These are phyloP conservation scores for Populus davidiana DNA, from an alignment of 345 rosid genomes.

Conservation along the genomic window DNA sequence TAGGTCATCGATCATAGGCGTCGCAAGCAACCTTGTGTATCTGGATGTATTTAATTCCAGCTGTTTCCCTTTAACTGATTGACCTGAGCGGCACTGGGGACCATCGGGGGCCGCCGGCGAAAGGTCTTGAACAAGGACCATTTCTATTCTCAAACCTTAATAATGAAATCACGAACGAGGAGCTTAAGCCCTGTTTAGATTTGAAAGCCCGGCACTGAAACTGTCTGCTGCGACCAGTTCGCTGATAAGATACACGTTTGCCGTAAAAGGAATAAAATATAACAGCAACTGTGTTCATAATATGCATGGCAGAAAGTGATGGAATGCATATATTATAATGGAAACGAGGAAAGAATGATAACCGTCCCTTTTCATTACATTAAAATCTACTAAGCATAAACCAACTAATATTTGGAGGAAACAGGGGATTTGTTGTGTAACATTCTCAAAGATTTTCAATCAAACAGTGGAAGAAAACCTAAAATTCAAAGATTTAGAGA, in stretches of 20 bases:
- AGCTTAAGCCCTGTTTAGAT: neutral
- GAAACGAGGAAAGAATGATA: neutral
- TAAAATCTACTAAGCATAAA: neutral
- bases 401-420: no score
- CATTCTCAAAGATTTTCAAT: neutral
- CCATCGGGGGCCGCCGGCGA: no score
- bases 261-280: neutral
- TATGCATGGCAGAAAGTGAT: no score
- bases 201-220: neutral
- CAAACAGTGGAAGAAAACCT: neutral
- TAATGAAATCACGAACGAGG: neutral
- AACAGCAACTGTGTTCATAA: neutral
- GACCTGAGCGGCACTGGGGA: no score
- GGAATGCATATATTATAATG: neutral
- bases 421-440: no score
- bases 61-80: no score
- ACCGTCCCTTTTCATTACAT: neutral
- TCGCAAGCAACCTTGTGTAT: no score
- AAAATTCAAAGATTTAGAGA: neutral
- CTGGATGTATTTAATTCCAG: no score
- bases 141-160: no score
- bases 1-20: no score
- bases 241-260: neutral
- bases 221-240: neutral
- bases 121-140: no score